phyloP scores from a whole-genome alignment of 345 rosid genomes.

The Hirschfeldia incana region DNA sequence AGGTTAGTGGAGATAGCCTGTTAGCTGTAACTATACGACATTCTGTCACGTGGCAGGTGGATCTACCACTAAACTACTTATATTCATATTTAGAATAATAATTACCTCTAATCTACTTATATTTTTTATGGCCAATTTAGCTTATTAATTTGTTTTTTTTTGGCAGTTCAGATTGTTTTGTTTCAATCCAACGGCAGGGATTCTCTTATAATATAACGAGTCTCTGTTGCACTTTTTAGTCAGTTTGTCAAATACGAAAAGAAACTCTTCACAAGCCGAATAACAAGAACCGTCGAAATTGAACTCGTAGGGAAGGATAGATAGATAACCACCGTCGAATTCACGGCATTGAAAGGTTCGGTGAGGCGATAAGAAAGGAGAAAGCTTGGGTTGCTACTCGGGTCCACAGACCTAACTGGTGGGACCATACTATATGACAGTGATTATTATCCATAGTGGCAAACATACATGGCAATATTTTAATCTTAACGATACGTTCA shows the following conservation, averaged over 20 bases:
- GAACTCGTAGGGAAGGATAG: constrained; percentile 31
- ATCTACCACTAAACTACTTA: constrained; percentile 20
- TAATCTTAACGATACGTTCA: not conserved
- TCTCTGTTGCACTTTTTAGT: constrained; percentile 41
- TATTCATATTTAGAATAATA: not conserved
- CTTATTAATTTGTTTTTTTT: not conserved
- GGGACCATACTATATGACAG: constrained; percentile 28
- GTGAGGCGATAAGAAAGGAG: constrained; percentile 28
- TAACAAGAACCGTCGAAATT: not conserved
- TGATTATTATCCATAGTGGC: constrained; percentile 23
- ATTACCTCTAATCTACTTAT: not conserved
- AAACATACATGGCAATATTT: constrained; percentile 2
- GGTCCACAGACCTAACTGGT: constrained; percentile 19
- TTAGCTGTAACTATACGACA: constrained; percentile 23
- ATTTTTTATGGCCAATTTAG: not conserved
- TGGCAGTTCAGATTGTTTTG: not conserved
- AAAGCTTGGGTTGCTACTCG: constrained; percentile 23
- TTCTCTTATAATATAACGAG: not conserved
- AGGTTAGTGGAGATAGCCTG: constrained; percentile 29
- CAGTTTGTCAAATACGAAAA: not conserved
- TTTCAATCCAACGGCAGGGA: constrained; percentile 4
- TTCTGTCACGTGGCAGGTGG: constrained; percentile 39
- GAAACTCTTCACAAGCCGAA: not conserved
- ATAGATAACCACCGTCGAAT: constrained; percentile 32
- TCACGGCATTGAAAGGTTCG: constrained; percentile 26